Percentiles rank a stretch among this genome's conserved stretches.
These are phyloP conservation scores for Mariannaea elegans DNA, from an alignment of 2,329 filamentous ascomycete species.

Conservation along the genomic window DNA sequence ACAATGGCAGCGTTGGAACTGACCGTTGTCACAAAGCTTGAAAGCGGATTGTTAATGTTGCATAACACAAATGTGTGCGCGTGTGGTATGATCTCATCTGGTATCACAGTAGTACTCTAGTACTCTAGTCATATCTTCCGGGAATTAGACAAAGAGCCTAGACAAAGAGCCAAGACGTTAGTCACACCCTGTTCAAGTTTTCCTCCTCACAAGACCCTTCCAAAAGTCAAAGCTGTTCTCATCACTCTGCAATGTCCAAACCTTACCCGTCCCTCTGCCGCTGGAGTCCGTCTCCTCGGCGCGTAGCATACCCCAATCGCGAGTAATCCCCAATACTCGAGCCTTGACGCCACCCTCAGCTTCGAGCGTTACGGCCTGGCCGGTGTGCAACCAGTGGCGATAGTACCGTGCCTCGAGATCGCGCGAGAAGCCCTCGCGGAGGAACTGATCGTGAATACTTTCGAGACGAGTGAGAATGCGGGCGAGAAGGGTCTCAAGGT, in stretches of 20 bases:
- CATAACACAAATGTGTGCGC: too few relatives aligned
- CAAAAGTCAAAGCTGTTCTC: conserved; percentile 99
- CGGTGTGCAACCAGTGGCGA: conserved; percentile 83
- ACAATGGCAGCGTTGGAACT: too few relatives aligned
- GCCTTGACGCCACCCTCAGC: conserved; percentile 79
- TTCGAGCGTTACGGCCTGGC: conserved; percentile 78
- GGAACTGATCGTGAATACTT: conserved; percentile 77
- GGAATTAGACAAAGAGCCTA: neutral
- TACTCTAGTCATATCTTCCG: neutral
- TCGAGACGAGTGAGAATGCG: conserved; percentile 83
- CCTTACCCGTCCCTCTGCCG: conserved; percentile 77
- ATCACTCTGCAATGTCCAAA: conserved; percentile 90
- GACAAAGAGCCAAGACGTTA: neutral
- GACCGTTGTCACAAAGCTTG: too few relatives aligned
- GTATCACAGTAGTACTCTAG: neutral
- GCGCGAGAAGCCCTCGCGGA: conserved; percentile 76
- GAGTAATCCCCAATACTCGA: conserved; percentile 84
- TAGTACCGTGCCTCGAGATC: conserved; percentile 83
- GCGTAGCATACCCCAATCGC: conserved; percentile 88
- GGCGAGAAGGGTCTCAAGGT: conserved; percentile 82
- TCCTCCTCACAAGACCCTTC: conserved; percentile 83
- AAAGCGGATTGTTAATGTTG: too few relatives aligned
- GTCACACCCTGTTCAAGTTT: conserved; percentile 58
- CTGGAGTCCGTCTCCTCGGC: conserved; percentile 83
- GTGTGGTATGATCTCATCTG: neutral